Evolutionary conservation across 1,139 yeast species (phyloP).

Genomic region (Suhomyces bolitotheri): DNA sequence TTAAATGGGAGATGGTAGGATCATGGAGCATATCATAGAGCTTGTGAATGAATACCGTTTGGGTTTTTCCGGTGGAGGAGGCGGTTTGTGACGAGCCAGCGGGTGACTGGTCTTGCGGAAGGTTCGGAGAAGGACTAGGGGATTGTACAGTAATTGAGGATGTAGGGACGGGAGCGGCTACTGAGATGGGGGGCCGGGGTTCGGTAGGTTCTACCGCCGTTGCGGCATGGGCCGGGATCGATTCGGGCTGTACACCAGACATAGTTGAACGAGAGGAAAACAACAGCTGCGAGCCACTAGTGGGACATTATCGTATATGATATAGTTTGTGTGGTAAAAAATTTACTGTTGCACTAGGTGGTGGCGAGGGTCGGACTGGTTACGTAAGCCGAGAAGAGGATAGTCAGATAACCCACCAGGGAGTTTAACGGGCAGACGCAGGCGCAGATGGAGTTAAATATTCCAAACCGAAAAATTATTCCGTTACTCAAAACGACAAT

Average conservation of each 20-base stretch:
- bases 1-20: conserved; percentile 46
- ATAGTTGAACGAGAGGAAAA: neutral
- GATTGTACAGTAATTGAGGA: conserved; percentile 3
- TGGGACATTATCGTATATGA: no score
- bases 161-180: conserved; percentile 2
- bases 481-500: no score
- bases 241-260: conserved; percentile 5
- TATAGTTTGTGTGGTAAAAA: no score
- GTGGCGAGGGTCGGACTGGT: conserved; percentile 1
- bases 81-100: conserved; percentile 23
- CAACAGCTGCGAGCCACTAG: no score
- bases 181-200: conserved; percentile 1
- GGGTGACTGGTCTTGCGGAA: conserved; percentile 7
- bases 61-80: conserved; percentile 36
- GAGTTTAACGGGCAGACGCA: no score
- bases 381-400: conserved; percentile 1
- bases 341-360: conserved; percentile 1
- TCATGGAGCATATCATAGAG: conserved; percentile 66
- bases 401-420: neutral
- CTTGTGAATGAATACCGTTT: conserved; percentile 64
- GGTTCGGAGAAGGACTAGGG: conserved; percentile 11
- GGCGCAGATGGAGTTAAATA: no score
- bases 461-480: no score
- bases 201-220: neutral
- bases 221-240: neutral